Evolutionary conservation across 169 alveolate species (phyloP).

Genomic region (Plasmodium ovale): DNA sequence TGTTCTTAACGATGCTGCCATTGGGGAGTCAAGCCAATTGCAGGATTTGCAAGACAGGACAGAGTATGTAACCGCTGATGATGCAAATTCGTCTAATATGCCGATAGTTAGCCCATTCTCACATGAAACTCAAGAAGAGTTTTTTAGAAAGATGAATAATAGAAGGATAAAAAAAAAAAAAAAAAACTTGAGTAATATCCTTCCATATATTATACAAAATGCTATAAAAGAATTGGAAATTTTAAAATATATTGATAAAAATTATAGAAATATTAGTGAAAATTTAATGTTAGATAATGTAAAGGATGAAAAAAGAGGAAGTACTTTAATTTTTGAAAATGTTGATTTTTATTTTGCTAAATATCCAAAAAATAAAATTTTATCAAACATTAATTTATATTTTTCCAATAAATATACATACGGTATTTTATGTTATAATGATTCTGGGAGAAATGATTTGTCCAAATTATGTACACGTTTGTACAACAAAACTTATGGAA

Average conservation of each 20-base stretch:
- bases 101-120: neutral
- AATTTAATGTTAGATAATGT: slow-evolving; percentile 60
- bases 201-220: slow-evolving; percentile 45
- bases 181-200: slow-evolving; percentile 19
- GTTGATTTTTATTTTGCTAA: slow-evolving; percentile 66
- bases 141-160: slow-evolving; percentile 4
- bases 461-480: slow-evolving; percentile 44
- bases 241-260: slow-evolving; percentile 58
- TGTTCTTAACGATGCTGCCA: slow-evolving; percentile 3
- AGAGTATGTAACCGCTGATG: neutral
- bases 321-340: slow-evolving; percentile 54
- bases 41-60: neutral
- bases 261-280: slow-evolving; percentile 63
- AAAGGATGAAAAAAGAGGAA: slow-evolving; percentile 55
- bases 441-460: slow-evolving; percentile 40
- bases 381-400: slow-evolving; percentile 57
- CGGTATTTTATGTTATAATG: slow-evolving; percentile 59
- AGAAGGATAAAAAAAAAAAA: slow-evolving; percentile 23
- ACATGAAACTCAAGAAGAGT: slow-evolving; percentile 9
- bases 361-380: slow-evolving; percentile 70
- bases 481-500: slow-evolving; percentile 53
- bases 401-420: slow-evolving; percentile 41
- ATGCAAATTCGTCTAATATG: neutral
- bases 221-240: slow-evolving; percentile 70
- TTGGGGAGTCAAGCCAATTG: neutral